Evolutionary conservation across 371 early-diverging fungal genomes (phyloP), one percentile per base, ranked within the genome.

Genomic region (Mucor lusitanicus): DNA sequence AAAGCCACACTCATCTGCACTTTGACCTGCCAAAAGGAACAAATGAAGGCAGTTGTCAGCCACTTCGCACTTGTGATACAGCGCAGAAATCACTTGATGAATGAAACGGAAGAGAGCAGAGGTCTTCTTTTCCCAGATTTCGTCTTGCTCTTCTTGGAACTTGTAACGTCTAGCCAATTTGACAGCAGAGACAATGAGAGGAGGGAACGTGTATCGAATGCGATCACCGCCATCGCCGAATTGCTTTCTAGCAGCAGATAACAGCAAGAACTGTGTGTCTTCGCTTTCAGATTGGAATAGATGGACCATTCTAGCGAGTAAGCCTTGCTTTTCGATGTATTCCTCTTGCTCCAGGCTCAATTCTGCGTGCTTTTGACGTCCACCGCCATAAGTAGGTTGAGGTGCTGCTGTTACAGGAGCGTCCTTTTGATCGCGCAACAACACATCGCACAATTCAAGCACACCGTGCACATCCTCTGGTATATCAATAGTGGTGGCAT

Each of bases 211-310:
- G 68, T 91, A 94, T 54, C 89, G 85, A 60, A 95, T 88, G 39
- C 95, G 88, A 63, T 91, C 90, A 7, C 94, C 96, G 42, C 95
- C 94, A 67, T 92, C 90, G 1, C 87, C 86, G 57, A 97, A 87
- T 64, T 92, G 90, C 61, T 92, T 90, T 44, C 93, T 83, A 8
- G 91, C 92, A 6, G 91, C 84, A 12, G 90, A 87, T 53, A 96
- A 78, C 28, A 95, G 85, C 72, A 86, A 74, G 64, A 92, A 88
- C 67, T 94, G 92, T 13, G 85, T 79, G 59, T 87, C 87, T 9
- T 86, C 84, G 46, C 88, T 88, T 17, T 83, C 86, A 21, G 86
- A 83, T 67, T 78, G 82, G 61, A 96, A 82, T 64, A 94, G 70
- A 70, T 94, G 92, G 59, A 95, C 86, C 67, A 95, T 81, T 68